phyloP scores from a whole-genome alignment of 345 rosid genomes.

The Arabis hirsuta region DNA sequence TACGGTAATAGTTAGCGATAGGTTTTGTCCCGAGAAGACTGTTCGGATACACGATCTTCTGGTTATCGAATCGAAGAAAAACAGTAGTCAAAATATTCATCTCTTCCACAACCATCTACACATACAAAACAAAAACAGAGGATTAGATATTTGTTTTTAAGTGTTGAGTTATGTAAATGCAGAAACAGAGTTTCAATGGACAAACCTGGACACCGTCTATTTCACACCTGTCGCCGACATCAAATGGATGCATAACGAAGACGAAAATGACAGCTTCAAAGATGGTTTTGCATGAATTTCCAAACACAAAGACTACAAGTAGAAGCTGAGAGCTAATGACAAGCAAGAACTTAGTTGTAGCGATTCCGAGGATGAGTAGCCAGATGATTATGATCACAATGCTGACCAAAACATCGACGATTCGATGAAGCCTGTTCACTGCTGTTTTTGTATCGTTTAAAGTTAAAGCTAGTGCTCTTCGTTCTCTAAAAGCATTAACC shows the following conservation, averaged over 20 bases:
- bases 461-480: constrained; percentile 88
- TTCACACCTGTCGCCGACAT: constrained; percentile 90
- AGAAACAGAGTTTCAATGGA: neutral
- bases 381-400: constrained; percentile 62
- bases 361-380: constrained; percentile 84
- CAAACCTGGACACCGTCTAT: constrained; percentile 78
- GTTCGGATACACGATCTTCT: constrained; percentile 69
- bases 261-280: constrained; percentile 86
- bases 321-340: constrained; percentile 82
- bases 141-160: constrained; percentile 1
- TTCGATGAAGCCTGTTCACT: constrained; percentile 78
- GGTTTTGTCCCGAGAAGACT: constrained; percentile 71
- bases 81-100: constrained; percentile 89
- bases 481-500: constrained; percentile 89
- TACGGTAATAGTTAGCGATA: constrained; percentile 79
- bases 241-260: constrained; percentile 88
- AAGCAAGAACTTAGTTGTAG: constrained; percentile 74
- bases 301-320: constrained; percentile 76
- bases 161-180: neutral
- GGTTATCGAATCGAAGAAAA: constrained; percentile 84
- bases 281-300: constrained; percentile 80
- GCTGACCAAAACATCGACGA: constrained; percentile 59
- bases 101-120: constrained; percentile 91
- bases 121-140: constrained; percentile 11
- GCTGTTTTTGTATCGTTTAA: constrained; percentile 94